These are phyloP conservation scores for Fragilaria radians DNA, from an alignment of 108 stramenopile genomes.

Conservation along the genomic window DNA sequence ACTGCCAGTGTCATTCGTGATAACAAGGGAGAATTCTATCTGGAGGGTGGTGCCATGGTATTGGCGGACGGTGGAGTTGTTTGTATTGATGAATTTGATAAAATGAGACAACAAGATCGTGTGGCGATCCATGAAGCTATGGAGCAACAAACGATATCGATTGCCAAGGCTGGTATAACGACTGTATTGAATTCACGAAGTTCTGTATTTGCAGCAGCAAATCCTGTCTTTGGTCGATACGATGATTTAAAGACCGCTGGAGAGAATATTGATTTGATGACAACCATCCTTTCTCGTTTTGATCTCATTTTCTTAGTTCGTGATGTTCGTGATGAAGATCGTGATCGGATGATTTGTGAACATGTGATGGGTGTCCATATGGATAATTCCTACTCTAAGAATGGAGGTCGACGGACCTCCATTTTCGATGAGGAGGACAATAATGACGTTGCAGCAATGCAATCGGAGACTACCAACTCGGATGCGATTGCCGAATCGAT, in stretches of 20 bases:
- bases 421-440: conserved; percentile 15
- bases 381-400: conserved; percentile 34
- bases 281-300: conserved; percentile 96
- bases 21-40: conserved; percentile 92
- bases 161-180: conserved; percentile 99
- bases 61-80: conserved; percentile 99
- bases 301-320: conserved; percentile 98
- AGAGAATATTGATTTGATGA: conserved; percentile 98
- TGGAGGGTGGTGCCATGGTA: conserved; percentile 99
- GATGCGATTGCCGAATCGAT: conserved; percentile 85
- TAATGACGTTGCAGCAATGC: too few relatives aligned
- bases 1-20: conserved; percentile 93
- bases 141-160: conserved; percentile 99
- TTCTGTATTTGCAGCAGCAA: conserved; percentile 97
- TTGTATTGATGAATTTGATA: conserved; percentile 98
- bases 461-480: conserved; percentile 13
- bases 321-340: conserved; percentile 93
- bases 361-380: conserved; percentile 99
- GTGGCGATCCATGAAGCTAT: conserved; percentile 99
- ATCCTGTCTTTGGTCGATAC: conserved; percentile 97
- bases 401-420: conserved; percentile 16
- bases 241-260: conserved; percentile 93
- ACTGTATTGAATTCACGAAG: conserved; percentile 92
- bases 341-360: conserved; percentile 91
- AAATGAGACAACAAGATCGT: conserved; percentile 96